phyloP scores from a whole-genome alignment of 257 asterid genomes.

The Marsdenia floribunda region DNA sequence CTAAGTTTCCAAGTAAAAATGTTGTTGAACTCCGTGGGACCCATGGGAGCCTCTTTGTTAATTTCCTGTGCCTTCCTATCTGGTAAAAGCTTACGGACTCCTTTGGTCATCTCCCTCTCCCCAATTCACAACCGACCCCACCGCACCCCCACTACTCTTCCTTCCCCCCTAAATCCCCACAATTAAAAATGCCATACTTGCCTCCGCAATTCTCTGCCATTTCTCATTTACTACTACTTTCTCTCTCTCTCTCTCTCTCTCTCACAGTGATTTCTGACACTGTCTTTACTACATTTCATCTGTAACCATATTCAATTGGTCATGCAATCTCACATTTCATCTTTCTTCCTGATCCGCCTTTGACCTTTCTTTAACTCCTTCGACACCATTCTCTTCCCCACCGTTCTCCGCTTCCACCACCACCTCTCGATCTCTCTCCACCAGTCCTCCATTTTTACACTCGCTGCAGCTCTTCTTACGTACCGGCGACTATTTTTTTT shows the following conservation, averaged over 20 bases:
- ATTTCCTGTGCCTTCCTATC: too few relatives aligned
- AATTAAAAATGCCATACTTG: not conserved
- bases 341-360: not conserved
- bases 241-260: not conserved
- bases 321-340: not conserved
- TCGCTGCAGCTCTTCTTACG: not conserved
- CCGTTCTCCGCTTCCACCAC: not conserved
- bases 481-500: too few relatives aligned
- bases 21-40: too few relatives aligned
- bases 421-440: not conserved
- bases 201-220: not conserved
- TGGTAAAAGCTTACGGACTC: too few relatives aligned
- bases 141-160: not conserved
- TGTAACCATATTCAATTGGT: constrained; percentile 1
- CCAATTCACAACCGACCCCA: not conserved
- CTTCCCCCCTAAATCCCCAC: not conserved
- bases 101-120: not conserved
- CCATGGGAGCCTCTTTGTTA: too few relatives aligned
- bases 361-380: not conserved
- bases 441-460: not conserved
- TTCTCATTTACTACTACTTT: constrained; percentile 4
- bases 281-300: constrained; percentile 2
- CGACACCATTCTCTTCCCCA: not conserved
- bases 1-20: too few relatives aligned
- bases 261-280: constrained; percentile 4